A percentile compares a stretch with the other conserved stretches of the same genome.
These are phyloP conservation scores for Globisporangium recalcitrans DNA, from an alignment of 352 stramenopile species.

Conservation along the genomic window DNA sequence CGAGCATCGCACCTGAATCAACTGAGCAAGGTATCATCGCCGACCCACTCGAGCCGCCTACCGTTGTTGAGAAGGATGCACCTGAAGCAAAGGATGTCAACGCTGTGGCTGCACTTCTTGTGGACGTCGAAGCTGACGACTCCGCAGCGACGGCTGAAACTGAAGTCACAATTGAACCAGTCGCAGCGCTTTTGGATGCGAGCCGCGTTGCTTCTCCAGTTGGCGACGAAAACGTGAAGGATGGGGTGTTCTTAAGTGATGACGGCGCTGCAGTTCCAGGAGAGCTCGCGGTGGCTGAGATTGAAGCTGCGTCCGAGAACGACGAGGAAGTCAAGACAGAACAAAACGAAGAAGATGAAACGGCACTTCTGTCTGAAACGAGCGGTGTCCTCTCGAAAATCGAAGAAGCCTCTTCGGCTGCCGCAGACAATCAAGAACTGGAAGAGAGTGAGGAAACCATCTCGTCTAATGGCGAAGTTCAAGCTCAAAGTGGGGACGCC, in stretches of 20 bases:
- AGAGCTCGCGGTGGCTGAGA: background rate
- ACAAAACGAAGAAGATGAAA: background rate
- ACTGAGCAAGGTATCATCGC: background rate
- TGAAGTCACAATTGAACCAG: background rate
- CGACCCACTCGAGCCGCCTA: background rate
- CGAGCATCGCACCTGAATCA: background rate
- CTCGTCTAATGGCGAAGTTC: background rate
- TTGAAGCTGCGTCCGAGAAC: background rate
- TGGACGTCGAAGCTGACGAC: background rate
- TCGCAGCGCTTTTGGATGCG: background rate
- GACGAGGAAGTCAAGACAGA: background rate
- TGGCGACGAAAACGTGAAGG: background rate
- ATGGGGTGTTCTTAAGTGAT: background rate
- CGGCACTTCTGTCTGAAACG: background rate
- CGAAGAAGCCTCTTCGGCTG: background rate
- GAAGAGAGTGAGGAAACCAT: constrained; percentile 2
- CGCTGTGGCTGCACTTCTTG: background rate
- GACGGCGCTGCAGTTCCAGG: background rate
- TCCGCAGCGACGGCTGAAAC: background rate
- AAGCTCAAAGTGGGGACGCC: background rate
- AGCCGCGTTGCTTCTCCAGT: background rate
- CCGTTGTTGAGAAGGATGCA: background rate
- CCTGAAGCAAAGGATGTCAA: background rate
- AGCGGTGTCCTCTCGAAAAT: background rate
- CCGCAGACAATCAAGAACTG: background rate